These are phyloP conservation scores for Solanum virginianum DNA, from an alignment of 257 asterid genomes.

Conservation along the genomic window DNA sequence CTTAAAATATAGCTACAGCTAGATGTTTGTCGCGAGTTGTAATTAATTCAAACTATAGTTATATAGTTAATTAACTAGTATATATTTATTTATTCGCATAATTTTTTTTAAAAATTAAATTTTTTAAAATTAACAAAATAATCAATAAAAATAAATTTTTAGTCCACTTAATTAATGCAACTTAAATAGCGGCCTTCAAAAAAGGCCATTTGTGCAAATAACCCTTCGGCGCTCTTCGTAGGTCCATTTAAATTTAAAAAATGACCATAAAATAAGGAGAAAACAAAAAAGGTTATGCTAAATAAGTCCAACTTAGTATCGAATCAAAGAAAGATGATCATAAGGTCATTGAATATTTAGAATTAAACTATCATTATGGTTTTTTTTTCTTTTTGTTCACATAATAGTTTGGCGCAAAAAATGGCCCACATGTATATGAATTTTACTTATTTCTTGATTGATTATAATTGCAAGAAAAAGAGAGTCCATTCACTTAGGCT, in stretches of 20 bases:
- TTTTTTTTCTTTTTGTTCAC: not conserved
- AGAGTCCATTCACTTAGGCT: conserved; percentile 7
- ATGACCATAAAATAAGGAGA: not conserved
- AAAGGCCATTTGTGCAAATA: not conserved
- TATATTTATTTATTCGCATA: too few species aligned
- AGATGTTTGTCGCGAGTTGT: too few species aligned
- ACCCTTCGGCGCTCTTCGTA: not conserved
- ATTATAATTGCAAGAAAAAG: not conserved
- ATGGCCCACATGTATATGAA: not conserved
- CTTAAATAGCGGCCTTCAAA: not conserved
- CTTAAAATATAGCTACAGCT: too few species aligned
- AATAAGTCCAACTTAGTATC: not conserved
- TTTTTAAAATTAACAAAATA: not conserved
- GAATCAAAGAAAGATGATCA: not conserved
- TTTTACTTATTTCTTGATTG: not conserved
- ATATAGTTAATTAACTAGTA: too few species aligned
- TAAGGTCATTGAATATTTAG: not conserved
- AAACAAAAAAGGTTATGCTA: not conserved
- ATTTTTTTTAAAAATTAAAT: not conserved
- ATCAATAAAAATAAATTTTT: not conserved
- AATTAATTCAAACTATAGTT: too few species aligned
- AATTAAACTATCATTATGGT: not conserved
- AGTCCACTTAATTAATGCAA: not conserved
- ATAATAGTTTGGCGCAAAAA: not conserved
- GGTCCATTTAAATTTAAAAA: not conserved